Evolutionary conservation across 2,329 filamentous ascomycete species (phyloP).

Genomic region (Camillea tinctor): DNA sequence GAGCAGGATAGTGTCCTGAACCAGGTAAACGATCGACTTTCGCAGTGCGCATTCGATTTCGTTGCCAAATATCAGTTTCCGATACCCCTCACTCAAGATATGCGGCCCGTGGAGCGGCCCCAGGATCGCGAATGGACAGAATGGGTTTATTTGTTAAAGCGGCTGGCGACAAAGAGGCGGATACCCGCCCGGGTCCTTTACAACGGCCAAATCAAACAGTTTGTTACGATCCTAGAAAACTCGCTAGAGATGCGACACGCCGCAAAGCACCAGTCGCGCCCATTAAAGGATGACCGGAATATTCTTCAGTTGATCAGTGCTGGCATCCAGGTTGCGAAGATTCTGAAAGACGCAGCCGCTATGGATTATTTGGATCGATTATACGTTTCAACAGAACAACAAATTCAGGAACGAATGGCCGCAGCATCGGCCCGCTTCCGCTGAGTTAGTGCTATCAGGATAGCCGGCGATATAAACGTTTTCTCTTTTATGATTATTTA

Average conservation of each 20-base stretch:
- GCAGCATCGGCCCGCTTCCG: constrained; percentile 43
- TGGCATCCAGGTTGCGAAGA: constrained; percentile 83
- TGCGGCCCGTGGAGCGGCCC: constrained; percentile 55
- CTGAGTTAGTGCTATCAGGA: constrained; percentile 23
- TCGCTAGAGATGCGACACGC: constrained; percentile 85
- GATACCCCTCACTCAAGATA: constrained; percentile 79
- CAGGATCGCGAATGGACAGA: constrained; percentile 73
- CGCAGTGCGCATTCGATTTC: constrained; percentile 85
- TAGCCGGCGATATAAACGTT: constrained; percentile 23
- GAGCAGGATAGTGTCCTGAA: constrained; percentile 81
- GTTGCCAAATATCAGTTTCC: constrained; percentile 90
- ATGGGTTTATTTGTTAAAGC: constrained; percentile 85
- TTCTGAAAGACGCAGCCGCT: constrained; percentile 77
- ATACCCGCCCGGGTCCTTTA: constrained; percentile 83
- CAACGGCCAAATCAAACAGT: constrained; percentile 88
- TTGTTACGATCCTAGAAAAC: constrained; percentile 85
- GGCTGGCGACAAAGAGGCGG: constrained; percentile 79
- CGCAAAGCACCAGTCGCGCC: constrained; percentile 78
- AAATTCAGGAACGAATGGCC: constrained; percentile 66
- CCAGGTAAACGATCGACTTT: constrained; percentile 80
- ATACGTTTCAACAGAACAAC: constrained; percentile 77
- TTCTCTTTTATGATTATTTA: background rate
- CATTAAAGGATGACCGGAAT: constrained; percentile 84
- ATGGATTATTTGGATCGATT: constrained; percentile 81
- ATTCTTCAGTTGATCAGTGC: constrained; percentile 85